Evolutionary conservation across 352 stramenopile species (phyloP).

Genomic region (Globisporangium heterothallicum): DNA sequence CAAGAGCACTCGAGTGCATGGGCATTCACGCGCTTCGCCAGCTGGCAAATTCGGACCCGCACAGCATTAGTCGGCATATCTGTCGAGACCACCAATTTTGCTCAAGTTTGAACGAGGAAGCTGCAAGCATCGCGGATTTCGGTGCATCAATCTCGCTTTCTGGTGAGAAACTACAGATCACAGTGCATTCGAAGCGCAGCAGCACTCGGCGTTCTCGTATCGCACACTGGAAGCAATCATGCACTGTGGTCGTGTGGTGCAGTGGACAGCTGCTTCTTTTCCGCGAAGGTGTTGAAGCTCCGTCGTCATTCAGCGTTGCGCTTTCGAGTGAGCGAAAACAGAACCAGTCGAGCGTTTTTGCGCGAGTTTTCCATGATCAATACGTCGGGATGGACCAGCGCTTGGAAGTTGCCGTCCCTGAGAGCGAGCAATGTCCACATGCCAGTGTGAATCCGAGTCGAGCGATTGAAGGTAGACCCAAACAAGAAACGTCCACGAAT

Average conservation of each 20-base stretch:
- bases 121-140: constrained; percentile 17
- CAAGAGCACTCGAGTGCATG: constrained; percentile 22
- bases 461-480: not conserved
- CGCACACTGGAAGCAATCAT: constrained; percentile 3
- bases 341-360: constrained; percentile 8
- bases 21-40: constrained; percentile 22
- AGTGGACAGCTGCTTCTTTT: constrained; percentile 15
- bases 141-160: constrained; percentile 1
- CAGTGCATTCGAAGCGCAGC: not conserved
- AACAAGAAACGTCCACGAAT: not conserved
- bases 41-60: constrained; percentile 16
- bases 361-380: constrained; percentile 21
- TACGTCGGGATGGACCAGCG: constrained; percentile 20
- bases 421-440: not conserved
- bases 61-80: constrained; percentile 15
- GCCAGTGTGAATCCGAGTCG: not conserved
- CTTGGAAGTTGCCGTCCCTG: constrained; percentile 6
- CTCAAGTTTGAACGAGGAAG: constrained; percentile 12
- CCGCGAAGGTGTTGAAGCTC: constrained; percentile 10
- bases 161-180: not conserved
- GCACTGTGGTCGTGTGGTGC: constrained; percentile 13
- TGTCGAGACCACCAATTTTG: constrained; percentile 14
- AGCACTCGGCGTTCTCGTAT: not conserved
- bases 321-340: constrained; percentile 3
- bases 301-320: not conserved